Percentiles rank a stretch among this genome's conserved stretches.
Conservation (phyloP, 2,329 filamentous ascomycete genomes). For the Emmonsia crescens region DNA sequence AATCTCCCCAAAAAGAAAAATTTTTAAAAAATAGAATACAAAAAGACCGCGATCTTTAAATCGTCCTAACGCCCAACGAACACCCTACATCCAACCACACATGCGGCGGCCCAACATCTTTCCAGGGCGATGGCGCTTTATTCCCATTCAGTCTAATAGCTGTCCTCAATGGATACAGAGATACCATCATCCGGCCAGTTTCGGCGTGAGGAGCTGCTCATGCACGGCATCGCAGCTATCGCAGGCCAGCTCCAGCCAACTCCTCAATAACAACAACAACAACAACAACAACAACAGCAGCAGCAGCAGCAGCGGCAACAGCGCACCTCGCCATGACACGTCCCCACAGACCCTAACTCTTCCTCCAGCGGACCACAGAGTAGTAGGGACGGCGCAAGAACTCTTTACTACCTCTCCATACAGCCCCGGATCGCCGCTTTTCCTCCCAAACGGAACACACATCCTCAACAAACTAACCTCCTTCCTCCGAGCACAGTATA, state of each 20-base stretch:
- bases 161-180: constrained; percentile 1
- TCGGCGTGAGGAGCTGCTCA: constrained; percentile 19
- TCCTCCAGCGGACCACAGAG: constrained; percentile 40
- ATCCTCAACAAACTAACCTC: constrained; percentile 75
- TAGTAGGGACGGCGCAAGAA: constrained; percentile 48
- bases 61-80: neutral
- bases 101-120: constrained; percentile 11
- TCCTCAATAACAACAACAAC: neutral
- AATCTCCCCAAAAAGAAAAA: too few species aligned
- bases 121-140: constrained; percentile 10
- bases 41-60: neutral
- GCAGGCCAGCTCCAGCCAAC: constrained; percentile 4
- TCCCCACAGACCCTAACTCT: constrained; percentile 6
- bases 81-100: neutral
- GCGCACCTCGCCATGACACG: constrained; percentile 17
- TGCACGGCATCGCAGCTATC: constrained; percentile 17
- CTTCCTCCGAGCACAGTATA: constrained; percentile 75
- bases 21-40: too few species aligned
- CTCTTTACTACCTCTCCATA: constrained; percentile 70
- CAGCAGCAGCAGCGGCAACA: constrained; percentile 5
- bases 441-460: constrained; percentile 68
- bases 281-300: constrained; percentile 8
- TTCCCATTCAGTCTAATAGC: constrained; percentile 1
- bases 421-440: constrained; percentile 76
- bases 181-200: constrained; percentile 9